Base-by-base conservation (phyloP, 805 yeast genomes). In the Debaryomyces hansenii region DNA sequence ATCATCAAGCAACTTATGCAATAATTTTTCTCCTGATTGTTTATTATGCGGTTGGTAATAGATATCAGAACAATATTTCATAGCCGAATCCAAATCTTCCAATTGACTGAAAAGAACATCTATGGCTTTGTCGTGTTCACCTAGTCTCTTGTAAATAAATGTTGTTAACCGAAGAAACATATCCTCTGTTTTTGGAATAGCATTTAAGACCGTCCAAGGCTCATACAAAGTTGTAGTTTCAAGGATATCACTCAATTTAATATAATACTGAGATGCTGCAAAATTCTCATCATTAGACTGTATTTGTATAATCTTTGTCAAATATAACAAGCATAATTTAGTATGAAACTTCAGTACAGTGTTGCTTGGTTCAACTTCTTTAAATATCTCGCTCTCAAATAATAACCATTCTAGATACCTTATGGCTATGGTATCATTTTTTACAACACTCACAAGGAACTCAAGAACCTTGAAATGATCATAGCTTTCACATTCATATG, bases 111-210 rank as follows among this genome's bases (percentile, higher is more conserved):
- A 81, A 20, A 83, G 71, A 2, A 89, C 77, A 45, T 80, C 79
- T 14, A 92, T 66, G 0, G 89, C 84, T 41, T 80, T 76, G 9
- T 75, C 73, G 57, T 87, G 88, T 43, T 80, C 80, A 1, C 80
- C 83, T 37, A 86, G 57, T 48, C 80, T 76, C 39, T 76, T 75
- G 44, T 85, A 72, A 2, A 90, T 78, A 39, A 78, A 72, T 0
- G 87, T 80, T 35, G 79, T 75, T 34, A 84, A 70, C 20, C 78
- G 67, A 7, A 77, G 54, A 47, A 60, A 67, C 27, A 54, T 56
- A 33, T 63, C 66, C 12, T 65, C 62, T 21, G 63, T 58, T 3
- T 64, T 56, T 1, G 75, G 72, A 9, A 70, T 63, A 41, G 63
- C 50, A 44, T 62, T 64, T 24, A 67, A 52, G 1, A 67, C 60